Percentiles rank a stretch among this genome's conserved stretches.
These are phyloP conservation scores for Furcasterigmium sp. DNA, from an alignment of 2,329 filamentous ascomycete genomes.

Conservation along the genomic window DNA sequence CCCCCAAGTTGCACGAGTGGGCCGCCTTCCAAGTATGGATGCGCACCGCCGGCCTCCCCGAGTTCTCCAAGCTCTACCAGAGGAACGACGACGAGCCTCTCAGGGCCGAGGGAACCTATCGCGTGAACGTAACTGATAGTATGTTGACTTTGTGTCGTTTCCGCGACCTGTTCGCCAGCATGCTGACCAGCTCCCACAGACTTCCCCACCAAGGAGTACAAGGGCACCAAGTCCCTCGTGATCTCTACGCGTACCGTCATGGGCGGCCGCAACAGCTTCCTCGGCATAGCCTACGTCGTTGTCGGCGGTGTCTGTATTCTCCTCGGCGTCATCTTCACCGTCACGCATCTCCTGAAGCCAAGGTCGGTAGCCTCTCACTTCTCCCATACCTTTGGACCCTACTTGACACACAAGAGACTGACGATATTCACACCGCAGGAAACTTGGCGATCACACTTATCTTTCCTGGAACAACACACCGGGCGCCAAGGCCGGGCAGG, in stretches of 20 bases:
- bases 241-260: conserved; percentile 88
- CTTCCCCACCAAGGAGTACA: conserved; percentile 73
- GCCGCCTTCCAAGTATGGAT: conserved; percentile 98
- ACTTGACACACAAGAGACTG: conserved; percentile 3
- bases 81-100: conserved; percentile 71
- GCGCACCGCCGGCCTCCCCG: conserved; percentile 88
- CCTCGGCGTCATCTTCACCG: conserved; percentile 80
- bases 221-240: conserved; percentile 84
- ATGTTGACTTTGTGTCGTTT: conserved; percentile 32
- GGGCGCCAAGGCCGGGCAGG: conserved; percentile 32
- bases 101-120: conserved; percentile 63
- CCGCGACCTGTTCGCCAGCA: background rate
- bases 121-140: conserved; percentile 74
- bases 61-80: conserved; percentile 88
- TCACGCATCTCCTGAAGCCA: conserved; percentile 86
- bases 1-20: conserved; percentile 68
- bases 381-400: conserved; percentile 1
- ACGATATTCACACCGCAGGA: conserved; percentile 47
- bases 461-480: conserved; percentile 81
- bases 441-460: conserved; percentile 97
- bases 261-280: conserved; percentile 90
- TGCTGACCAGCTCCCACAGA: conserved; percentile 41
- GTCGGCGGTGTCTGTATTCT: conserved; percentile 91
- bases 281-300: conserved; percentile 93
- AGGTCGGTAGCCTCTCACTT: conserved; percentile 46